phyloP scores from a whole-genome alignment of 768 basidiomycete genomes.

The Coprinopsis strossmayeri region DNA sequence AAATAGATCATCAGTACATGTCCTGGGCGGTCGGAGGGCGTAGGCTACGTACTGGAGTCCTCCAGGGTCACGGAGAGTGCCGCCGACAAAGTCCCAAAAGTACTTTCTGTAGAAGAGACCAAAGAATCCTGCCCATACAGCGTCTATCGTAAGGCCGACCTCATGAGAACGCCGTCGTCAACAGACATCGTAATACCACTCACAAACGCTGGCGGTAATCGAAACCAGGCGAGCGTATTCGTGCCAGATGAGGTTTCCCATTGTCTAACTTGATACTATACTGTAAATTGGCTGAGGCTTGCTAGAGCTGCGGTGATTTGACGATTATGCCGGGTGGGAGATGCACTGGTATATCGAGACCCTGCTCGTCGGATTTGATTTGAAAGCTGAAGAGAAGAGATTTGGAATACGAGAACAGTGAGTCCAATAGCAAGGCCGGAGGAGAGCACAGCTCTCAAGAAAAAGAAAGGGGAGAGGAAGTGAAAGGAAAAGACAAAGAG shows the following conservation, averaged over 20 bases:
- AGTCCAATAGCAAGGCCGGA: constrained; percentile 9
- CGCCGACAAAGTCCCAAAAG: constrained; percentile 94
- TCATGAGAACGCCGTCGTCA: background rate
- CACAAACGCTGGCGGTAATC: constrained; percentile 66
- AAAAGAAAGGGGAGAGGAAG: constrained; percentile 6
- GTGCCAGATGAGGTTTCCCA: constrained; percentile 84
- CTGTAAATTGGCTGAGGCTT: background rate
- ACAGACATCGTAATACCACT: constrained; percentile 25
- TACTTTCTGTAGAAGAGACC: constrained; percentile 86
- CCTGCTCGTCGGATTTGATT: background rate
- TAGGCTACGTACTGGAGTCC: constrained; percentile 62
- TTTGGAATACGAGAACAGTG: background rate
- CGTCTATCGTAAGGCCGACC: constrained; percentile 53
- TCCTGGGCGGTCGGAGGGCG: background rate
- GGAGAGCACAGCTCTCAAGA: constrained; percentile 13
- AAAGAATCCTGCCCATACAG: constrained; percentile 77
- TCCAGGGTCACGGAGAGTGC: constrained; percentile 70
- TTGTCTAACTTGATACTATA: constrained; percentile 20
- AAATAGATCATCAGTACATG: background rate
- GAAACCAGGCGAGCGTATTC: constrained; percentile 65
- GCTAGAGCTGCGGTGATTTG: constrained; percentile 13
- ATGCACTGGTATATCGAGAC: background rate
- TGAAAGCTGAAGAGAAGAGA: constrained; percentile 17
- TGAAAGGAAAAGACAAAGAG: constrained; percentile 8
- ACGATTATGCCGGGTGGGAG: background rate